Base-by-base conservation (phyloP, 768 basidiomycete species). In the Lyophyllum decastes region DNA sequence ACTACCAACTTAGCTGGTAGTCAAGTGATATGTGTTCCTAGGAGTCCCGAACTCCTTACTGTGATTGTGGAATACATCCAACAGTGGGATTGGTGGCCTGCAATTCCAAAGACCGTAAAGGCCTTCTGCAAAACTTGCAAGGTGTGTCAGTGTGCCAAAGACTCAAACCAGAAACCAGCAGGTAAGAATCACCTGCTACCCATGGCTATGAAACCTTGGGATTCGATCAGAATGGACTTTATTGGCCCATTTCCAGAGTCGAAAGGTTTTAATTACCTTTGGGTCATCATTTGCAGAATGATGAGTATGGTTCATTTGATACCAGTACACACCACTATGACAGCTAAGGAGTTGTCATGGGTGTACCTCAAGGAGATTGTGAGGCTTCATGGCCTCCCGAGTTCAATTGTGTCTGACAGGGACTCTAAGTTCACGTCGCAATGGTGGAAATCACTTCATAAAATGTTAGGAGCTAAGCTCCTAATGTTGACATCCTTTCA, bases 151-250 rank as follows among this genome's bases (percentile, higher is more conserved):
- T 54, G 30, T 2, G 47, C 65, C 0, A 71, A 69, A 52, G 45
- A n/a, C 10, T 52, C 45, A 2, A 58, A 52, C 19, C 30, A 60
- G 14, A 17, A 21, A 2, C 62, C 67, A 0, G 16, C 46, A 11
- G 73, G 73, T 25, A 55, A 70, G n/a, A 52, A 72, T 0, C 68
- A 72, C 19, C 51, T 57, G 0, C 61, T 66, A 30, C 69, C 67
- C 0, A 59, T 72, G 0, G 71, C 71, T 0, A 43, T 34, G 0
- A 30, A 50, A 0, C 76, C 73, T 0, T 76, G 73, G 72, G 61
- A 68, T 3, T 65, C 66, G 0, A 72, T 78, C 0, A 66, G 64
- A 0, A 72, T 78, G 33, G 76, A 78, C 59, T 77, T 77, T 43
- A 54, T 76, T 0, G 76, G 69, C 0, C 30, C 30, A 30, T 30